phyloP scores from a whole-genome alignment of 208 protist genomes.

The Crithidia thermophila region DNA sequence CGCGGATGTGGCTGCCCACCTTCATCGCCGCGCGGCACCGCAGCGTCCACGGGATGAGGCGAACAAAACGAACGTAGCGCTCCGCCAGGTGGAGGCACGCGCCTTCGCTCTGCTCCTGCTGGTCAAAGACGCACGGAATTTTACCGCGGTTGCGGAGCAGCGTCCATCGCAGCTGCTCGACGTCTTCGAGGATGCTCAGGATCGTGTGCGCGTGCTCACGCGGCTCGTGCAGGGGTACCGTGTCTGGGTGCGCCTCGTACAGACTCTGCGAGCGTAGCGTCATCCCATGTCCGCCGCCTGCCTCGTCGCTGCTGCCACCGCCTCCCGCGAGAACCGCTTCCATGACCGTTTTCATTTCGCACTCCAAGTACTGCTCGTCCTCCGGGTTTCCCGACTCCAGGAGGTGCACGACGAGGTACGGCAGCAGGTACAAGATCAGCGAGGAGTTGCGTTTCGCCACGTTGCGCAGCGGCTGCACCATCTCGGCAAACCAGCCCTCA shows the following conservation, averaged over 20 bases:
- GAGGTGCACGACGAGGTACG: slow-evolving; percentile 76
- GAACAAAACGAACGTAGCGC: slow-evolving; percentile 45
- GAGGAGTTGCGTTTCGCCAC: slow-evolving; percentile 74
- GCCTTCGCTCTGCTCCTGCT: slow-evolving; percentile 22
- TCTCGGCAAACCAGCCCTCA: slow-evolving; percentile 56
- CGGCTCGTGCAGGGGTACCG: slow-evolving; percentile 23
- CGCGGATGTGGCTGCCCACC: slow-evolving; percentile 81
- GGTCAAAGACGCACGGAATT: slow-evolving; percentile 21
- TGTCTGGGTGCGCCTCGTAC: slow-evolving; percentile 15
- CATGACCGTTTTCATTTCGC: slow-evolving; percentile 56
- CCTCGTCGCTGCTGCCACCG: no score
- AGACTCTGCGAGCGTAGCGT: slow-evolving; percentile 54
- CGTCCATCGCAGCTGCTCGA: slow-evolving; percentile 63
- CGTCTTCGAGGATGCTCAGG: slow-evolving; percentile 67
- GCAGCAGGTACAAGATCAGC: slow-evolving; percentile 72
- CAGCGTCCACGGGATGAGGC: slow-evolving; percentile 37
- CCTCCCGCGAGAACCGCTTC: slow-evolving; percentile 23
- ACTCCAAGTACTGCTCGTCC: slow-evolving; percentile 40
- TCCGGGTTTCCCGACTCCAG: slow-evolving; percentile 39
- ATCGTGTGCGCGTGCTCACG: slow-evolving; percentile 80
- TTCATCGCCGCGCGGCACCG: slow-evolving; percentile 56
- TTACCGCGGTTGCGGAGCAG: slow-evolving; percentile 38
- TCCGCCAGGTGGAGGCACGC: slow-evolving; percentile 40
- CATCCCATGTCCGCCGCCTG: no score
- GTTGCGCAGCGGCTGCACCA: slow-evolving; percentile 79